Base-by-base conservation (phyloP, 768 basidiomycete genomes). In the Auriculariales sp. region DNA sequence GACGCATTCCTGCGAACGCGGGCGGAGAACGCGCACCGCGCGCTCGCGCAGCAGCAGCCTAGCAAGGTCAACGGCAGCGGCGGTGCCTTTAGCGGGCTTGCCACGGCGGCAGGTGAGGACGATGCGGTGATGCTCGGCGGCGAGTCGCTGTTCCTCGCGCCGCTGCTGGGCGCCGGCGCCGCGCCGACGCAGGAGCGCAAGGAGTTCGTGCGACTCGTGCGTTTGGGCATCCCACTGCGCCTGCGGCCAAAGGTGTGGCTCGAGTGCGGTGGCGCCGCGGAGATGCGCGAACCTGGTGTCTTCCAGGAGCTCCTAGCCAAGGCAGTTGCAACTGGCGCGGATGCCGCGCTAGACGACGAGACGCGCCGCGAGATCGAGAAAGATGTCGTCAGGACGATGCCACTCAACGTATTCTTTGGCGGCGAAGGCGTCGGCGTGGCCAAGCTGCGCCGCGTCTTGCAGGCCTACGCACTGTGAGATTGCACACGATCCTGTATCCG, bases 391-490 rank as follows among this genome's bases (percentile, higher is more conserved):
- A 65, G 84, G 71, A 87, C 92, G 57, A 83, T 94, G 84, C 92
- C 93, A 0, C 66, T 90, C 36, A 95, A 95, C 59, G 76, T 98
- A 28, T 98, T 95, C 70, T 99, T 97, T 67, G 95, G 91, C 0
- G 91, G 94, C 0, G 92, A 95, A 63, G 95, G 95, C 0, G 87
- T 81, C 0, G 95, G 95, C 2, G 92, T 97, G 11, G 76, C 81
- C 47, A 99, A 99, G 66, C 66, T 99, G 49, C 71, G 93, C 48
- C 73, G 92, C 55, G 89, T 98, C 31, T 70, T 99, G 66, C 76
- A 74, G 44, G 95, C 93, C 0, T 98, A 94, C 63, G 91, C 91
- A 60, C 78, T 88, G 93, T 89, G 50, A 60, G 85, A 66, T 2
- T 27, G 11, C 3, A 12, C 32, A 46, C 19, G 17, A 9, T 12